Evolutionary conservation across 106 monocot species (phyloP), one percentile per base, ranked within the genome.

Genomic region (Dioscorea zingiberensis): DNA sequence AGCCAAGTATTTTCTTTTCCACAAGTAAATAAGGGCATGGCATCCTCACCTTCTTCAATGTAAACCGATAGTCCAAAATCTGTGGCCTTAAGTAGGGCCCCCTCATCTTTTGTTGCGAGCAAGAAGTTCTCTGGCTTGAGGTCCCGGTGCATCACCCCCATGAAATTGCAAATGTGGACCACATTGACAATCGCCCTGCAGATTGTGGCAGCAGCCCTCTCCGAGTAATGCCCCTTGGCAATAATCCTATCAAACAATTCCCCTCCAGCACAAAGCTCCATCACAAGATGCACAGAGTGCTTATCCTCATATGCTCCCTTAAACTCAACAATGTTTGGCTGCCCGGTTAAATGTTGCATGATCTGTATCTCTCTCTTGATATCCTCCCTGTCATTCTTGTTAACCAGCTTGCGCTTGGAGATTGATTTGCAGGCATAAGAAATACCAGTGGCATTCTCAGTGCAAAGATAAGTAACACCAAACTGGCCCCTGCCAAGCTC

Each of bases 61-160:
- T n/a, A 64, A 14, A 64, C 64, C 46, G 64, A 64, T 3, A 64
- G 47, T 0, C 64, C 64, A 22, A 64, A 64, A 64, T 64, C 64
- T 21, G 64, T 64, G 44, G 64, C 64, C 64, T 64, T 64, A 9
- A 64, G 64, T 21, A 64, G 18, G 16, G 64, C 64, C 13, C 29
- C 46, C 46, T 64, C 64, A 64, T 48, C 64, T 45, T 64, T 64
- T 2, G 64, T 64, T 4, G 64, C 64, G 24, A 64, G 64, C 64
- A 64, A 64, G 64, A 64, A 64, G 24, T 64, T 64, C 64, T 64
- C 64, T 23, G 64, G 64, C 64, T 64, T 64, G 44, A 64, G 64
- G 12, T 64, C 64, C 13, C 64, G 45, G 22, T 64, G 64, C 46
- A 64, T 64, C 46, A 64, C 64, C 47, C 64, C 64, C 64, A 64